Conservation (phyloP, 2,329 filamentous ascomycete genomes). For the Chaetomium sp. region DNA sequence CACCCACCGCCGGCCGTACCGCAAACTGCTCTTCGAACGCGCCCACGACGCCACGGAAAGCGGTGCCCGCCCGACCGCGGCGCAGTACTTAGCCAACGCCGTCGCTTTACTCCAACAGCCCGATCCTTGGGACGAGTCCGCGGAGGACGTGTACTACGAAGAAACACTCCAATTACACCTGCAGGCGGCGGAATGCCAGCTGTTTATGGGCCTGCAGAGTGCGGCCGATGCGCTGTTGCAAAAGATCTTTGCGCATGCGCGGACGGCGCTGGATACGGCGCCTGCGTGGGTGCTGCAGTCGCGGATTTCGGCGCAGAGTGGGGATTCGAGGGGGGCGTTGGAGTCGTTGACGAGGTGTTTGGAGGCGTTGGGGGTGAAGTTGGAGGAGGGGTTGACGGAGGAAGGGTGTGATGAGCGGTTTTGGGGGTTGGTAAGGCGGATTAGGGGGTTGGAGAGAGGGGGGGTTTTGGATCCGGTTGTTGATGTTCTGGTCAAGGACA, state of each 20-base stretch:
- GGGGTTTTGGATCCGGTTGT: slow-evolving; percentile 39
- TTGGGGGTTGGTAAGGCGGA: slow-evolving; percentile 50
- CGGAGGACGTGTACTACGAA: slow-evolving; percentile 71
- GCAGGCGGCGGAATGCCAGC: slow-evolving; percentile 73
- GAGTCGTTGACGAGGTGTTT: slow-evolving; percentile 65
- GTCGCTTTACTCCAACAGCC: slow-evolving; percentile 67
- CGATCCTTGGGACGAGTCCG: slow-evolving; percentile 65
- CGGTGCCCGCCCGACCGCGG: slow-evolving; percentile 72
- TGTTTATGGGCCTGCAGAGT: slow-evolving; percentile 66
- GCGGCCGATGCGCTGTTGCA: slow-evolving; percentile 63
- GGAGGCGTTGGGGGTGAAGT: slow-evolving; percentile 57
- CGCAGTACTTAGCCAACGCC: slow-evolving; percentile 74
- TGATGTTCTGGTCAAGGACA: slow-evolving; percentile 12
- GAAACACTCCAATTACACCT: slow-evolving; percentile 78
- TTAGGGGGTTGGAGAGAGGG: slow-evolving; percentile 50
- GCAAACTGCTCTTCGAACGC: slow-evolving; percentile 71
- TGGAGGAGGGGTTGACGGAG: slow-evolving; percentile 61
- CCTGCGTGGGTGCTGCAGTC: slow-evolving; percentile 79
- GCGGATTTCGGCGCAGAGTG: slow-evolving; percentile 67
- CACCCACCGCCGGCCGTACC: slow-evolving; percentile 55
- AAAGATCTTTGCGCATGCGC: slow-evolving; percentile 63
- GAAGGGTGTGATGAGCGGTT: slow-evolving; percentile 75
- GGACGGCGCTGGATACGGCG: slow-evolving; percentile 69
- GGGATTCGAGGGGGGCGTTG: slow-evolving; percentile 65
- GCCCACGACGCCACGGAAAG: slow-evolving; percentile 74